Conservation (phyloP, 2,329 filamentous ascomycete genomes). For the Neopestalotiopsis sp. region DNA sequence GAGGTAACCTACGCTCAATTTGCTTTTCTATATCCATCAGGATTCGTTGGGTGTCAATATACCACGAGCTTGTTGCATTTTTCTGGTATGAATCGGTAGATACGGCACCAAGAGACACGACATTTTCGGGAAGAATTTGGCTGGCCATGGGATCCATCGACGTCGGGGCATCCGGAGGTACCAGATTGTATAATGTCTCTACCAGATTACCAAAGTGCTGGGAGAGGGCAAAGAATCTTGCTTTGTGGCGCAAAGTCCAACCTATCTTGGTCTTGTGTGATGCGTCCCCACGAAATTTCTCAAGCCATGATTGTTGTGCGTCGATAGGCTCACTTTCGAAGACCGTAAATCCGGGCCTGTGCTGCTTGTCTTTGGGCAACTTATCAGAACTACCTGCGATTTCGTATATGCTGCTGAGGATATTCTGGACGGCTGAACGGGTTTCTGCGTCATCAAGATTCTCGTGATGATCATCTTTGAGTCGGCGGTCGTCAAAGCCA, state of each 20-base stretch:
- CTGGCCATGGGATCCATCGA: not conserved
- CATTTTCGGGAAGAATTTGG: not conserved
- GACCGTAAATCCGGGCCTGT: not conserved
- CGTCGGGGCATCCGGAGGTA: not conserved
- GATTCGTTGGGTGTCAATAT: not conserved
- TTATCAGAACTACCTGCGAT: not conserved
- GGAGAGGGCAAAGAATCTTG: not conserved
- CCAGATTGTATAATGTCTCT: not conserved
- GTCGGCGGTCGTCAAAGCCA: not conserved
- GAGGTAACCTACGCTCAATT: not conserved
- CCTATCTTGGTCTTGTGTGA: constrained; percentile 9
- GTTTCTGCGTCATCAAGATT: constrained; percentile 9
- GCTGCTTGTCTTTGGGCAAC: not conserved
- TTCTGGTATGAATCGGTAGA: too few relatives aligned
- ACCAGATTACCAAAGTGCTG: constrained; percentile 12
- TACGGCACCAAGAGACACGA: not conserved
- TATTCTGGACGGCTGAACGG: not conserved
- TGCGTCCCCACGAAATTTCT: not conserved
- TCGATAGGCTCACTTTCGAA: not conserved
- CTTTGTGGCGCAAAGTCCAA: constrained; percentile 9
- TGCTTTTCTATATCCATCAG: constrained; percentile 4
- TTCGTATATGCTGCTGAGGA: not conserved
- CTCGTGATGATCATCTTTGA: constrained; percentile 8
- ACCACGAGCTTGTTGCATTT: not conserved
- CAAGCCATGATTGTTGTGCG: not conserved